Conservation (phyloP, 2,329 filamentous ascomycete species). For the Fusarium sororula region DNA sequence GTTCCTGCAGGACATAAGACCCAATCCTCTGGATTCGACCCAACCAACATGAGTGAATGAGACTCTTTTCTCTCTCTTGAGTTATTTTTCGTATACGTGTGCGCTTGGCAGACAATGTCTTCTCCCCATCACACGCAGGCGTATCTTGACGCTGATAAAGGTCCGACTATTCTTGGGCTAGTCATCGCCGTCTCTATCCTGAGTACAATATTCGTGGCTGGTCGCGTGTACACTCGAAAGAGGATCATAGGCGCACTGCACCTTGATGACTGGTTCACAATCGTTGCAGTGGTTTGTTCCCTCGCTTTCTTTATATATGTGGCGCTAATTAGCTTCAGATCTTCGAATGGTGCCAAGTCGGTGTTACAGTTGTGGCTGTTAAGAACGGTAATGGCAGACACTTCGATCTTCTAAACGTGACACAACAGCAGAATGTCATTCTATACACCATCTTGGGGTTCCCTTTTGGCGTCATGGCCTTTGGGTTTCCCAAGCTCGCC, state of each 20-base stretch:
- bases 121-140: constrained; percentile 7
- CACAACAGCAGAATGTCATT: constrained; percentile 45
- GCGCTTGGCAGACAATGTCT: neutral
- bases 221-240: constrained; percentile 20
- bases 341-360: constrained; percentile 47
- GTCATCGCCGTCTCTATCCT: constrained; percentile 15
- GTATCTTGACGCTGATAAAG: constrained; percentile 26
- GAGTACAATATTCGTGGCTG: constrained; percentile 20
- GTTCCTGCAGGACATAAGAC: neutral
- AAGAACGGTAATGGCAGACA: constrained; percentile 52
- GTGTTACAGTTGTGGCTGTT: constrained; percentile 48
- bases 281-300: constrained; percentile 11
- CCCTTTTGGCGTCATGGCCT: constrained; percentile 50
- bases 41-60: neutral
- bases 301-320: fast-evolving
- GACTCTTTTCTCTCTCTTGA: neutral
- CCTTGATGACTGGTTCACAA: constrained; percentile 28
- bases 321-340: constrained; percentile 29
- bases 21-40: neutral
- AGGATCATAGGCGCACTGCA: constrained; percentile 21
- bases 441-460: constrained; percentile 51
- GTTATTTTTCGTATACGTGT: neutral
- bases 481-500: constrained; percentile 54
- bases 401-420: constrained; percentile 41
- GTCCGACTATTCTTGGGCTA: constrained; percentile 16